Evolutionary conservation across 148 eudicot genomes (phyloP), one percentile per base, ranked within the genome.

Genomic region (Vaccinium macrocarpon): DNA sequence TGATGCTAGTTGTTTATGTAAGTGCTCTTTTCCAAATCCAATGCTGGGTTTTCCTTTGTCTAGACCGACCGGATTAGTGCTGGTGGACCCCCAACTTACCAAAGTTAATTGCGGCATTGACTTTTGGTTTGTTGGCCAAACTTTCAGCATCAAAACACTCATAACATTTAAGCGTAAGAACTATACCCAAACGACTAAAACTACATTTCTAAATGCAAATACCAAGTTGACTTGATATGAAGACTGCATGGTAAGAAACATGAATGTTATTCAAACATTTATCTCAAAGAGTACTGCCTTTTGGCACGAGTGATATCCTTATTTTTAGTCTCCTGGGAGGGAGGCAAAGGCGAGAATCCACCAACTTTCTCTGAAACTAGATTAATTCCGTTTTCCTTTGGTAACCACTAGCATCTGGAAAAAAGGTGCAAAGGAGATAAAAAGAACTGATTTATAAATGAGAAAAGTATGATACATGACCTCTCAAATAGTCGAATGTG

Each of bases 341-440:
- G 81, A 84, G 90, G 85, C 83, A 84, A 81, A 72, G 87, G 84
- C 56, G 87, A 84, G n/a, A 79, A 49, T 66, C 85, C 76, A 81
- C 59, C 82, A 71, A 77, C 78, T 72, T 87, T 88, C 57, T 85
- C 88, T 83, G 91, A 76, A 88, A 86, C 82, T 82, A 86, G 90
- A 85, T 73, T 88, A 76, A 85, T 51, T 75, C 87, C 93, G 87
- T 91, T 92, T 86, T 90, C 98, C 87, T 89, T 91, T 82, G n/a
- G n/a, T n/a, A n/a, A 76, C 91, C 88, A 72, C 85, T 87, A 84
- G 87, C 87, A 91, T 90, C 98, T 94, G n/a, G 87, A 55, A n/a
- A 82, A 79, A 81, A 23, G 71, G 82, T 51, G 48, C 35, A 82
- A 3, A 82, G 12, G 9, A 64, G 42, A 56, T 25, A n/a, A 74